A percentile compares a stretch with the other conserved stretches of the same genome.
phyloP scores from a whole-genome alignment of 2,329 filamentous ascomycete genomes.

The Microascus cirrosus region DNA sequence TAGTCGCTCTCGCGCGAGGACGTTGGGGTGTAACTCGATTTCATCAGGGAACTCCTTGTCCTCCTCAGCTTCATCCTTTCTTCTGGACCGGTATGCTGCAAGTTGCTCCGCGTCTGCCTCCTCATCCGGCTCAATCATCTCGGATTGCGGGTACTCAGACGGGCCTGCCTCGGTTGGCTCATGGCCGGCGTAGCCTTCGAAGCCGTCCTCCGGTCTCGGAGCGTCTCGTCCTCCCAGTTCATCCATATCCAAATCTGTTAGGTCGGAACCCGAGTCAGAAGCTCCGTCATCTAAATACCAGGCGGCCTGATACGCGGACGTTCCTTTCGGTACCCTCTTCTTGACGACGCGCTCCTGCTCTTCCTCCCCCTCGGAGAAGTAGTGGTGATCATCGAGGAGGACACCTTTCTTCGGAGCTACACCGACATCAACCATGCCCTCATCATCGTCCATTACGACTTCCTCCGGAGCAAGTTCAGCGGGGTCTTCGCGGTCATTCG shows the following conservation, averaged over 20 bases:
- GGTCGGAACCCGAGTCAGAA: slow-evolving; percentile 72
- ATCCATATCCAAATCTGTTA: slow-evolving; percentile 44
- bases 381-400: slow-evolving; percentile 90
- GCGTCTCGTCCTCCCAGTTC: slow-evolving; percentile 46
- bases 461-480: slow-evolving; percentile 81
- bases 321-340: slow-evolving; percentile 76
- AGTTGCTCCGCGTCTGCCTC: slow-evolving; percentile 69
- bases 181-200: slow-evolving; percentile 55
- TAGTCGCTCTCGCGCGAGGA: slow-evolving; percentile 74
- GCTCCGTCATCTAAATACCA: slow-evolving; percentile 83
- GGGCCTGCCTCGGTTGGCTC: slow-evolving; percentile 67
- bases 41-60: slow-evolving; percentile 96
- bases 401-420: slow-evolving; percentile 64
- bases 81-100: slow-evolving; percentile 67
- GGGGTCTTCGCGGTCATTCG: slow-evolving; percentile 72
- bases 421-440: slow-evolving; percentile 25
- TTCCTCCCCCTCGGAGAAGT: slow-evolving; percentile 79
- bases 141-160: slow-evolving; percentile 87
- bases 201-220: slow-evolving; percentile 69
- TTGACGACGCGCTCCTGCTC: slow-evolving; percentile 47
- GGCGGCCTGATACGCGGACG: slow-evolving; percentile 85
- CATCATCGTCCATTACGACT: slow-evolving; percentile 58
- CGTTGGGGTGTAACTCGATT: slow-evolving; percentile 83
- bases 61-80: slow-evolving; percentile 72
- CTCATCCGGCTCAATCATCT: slow-evolving; percentile 75